These are phyloP conservation scores for Porphyridium purpureum DNA, from an alignment of 23 red algal species.

Conservation along the genomic window DNA sequence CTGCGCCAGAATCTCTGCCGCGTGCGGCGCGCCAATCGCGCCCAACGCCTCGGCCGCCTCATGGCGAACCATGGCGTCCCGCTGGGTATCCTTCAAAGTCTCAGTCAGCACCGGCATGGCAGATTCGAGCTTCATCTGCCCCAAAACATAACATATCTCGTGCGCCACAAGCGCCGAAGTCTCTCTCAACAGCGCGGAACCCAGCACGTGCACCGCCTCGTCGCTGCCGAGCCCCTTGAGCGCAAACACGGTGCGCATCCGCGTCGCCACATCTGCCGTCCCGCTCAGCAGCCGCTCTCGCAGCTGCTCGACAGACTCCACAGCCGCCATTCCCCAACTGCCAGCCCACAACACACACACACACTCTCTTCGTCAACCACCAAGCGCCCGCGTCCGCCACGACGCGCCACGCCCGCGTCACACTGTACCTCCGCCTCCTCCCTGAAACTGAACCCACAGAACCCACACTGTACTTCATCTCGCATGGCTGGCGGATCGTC, in stretches of 20 bases:
- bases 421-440: no score
- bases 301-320: no score
- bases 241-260: slow-evolving; percentile 80
- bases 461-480: no score
- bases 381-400: no score
- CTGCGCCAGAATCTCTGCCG: slow-evolving; percentile 10
- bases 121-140: slow-evolving; percentile 40
- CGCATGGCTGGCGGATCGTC: no score
- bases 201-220: slow-evolving; percentile 28
- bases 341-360: no score
- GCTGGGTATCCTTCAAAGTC: slow-evolving; percentile 15
- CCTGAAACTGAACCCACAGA: no score
- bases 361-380: no score
- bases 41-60: slow-evolving; percentile 95
- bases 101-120: slow-evolving; percentile 13
- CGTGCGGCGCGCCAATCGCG: slow-evolving; percentile 27
- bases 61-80: slow-evolving; percentile 89
- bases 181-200: slow-evolving; percentile 27
- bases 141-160: slow-evolving; percentile 87
- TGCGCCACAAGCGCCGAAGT: slow-evolving; percentile 76
- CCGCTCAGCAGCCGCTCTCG: no score
- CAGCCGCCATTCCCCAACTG: no score
- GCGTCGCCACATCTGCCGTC: slow-evolving; percentile 51
- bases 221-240: slow-evolving; percentile 11
- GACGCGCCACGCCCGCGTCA: no score